Base-by-base conservation (phyloP, 371 early-diverging fungal species). In the Rhizopus stolonifer region DNA sequence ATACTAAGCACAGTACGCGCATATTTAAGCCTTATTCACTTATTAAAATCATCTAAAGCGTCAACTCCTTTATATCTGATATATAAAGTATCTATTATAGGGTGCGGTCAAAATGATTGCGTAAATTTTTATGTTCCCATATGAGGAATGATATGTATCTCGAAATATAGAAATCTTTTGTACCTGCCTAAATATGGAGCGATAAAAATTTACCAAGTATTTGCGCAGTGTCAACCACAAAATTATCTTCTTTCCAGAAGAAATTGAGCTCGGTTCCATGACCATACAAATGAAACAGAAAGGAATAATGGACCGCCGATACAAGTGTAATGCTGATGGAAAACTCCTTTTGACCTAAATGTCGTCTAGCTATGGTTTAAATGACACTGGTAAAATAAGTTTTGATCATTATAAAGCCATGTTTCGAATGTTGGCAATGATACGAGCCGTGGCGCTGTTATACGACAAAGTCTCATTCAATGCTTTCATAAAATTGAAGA, bases 361-460 rank as follows among this genome's bases (percentile, higher is more conserved):
- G 15, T 60, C 55, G 17, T 60, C 60, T 50, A 52, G 51, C 40
- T 60, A 60, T 47, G 51, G 54, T 40, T 46, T 39, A 39, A 54
- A 39, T 33, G 54, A 54, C 2, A 17, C 46, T 46, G 42, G 51
- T 24, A 60, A 60, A 54, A 46, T 51, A 45, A 54, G 54, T 13
- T 60, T 60, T 60, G 55, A 54, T 45, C 55, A 60, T 48, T 40
- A 60, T 33, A 67, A 67, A 52, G 63, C 60, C 10, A 60, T 60
- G 60, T 67, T 62, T 48, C 63, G 63, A 29, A 54, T 57, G 56
- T 43, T 67, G 52, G 54, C 63, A 24, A 67, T 60, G 67, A 49
- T 67, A 51, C 51, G 60, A 53, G 61, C 62, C 18, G 44, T 61
- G 49, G 60, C 62, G n/a, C 57, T 53, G 15, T 46, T 44, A 54